A percentile compares a stretch with the other conserved stretches of the same genome.
phyloP scores from a whole-genome alignment of 75 land plant genomes.

The Azolla pinnata region DNA sequence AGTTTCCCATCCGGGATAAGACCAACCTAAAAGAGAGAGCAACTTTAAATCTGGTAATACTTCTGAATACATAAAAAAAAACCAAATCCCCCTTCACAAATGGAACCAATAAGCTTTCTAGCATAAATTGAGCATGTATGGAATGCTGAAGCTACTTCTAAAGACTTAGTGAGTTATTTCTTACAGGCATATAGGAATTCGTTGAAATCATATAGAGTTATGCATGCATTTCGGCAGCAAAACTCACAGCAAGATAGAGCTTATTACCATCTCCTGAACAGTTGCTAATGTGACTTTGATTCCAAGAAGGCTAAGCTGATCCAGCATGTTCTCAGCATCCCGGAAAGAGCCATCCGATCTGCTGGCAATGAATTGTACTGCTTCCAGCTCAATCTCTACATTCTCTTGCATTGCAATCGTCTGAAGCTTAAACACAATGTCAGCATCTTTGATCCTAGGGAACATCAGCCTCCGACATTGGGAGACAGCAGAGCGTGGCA shows the following conservation, averaged over 20 bases:
- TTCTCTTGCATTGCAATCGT: constrained; percentile 54
- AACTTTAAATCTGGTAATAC: too few relatives aligned
- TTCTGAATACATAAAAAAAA: too few relatives aligned
- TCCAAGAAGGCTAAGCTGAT: constrained; percentile 84
- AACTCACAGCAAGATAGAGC: too few relatives aligned
- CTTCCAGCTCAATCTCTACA: constrained; percentile 69
- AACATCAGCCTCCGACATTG: constrained; percentile 87
- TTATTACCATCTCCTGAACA: constrained; percentile 85
- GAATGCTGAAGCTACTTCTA: too few relatives aligned
- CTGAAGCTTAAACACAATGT: constrained; percentile 64
- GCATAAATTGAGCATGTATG: too few relatives aligned
- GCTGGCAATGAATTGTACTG: constrained; percentile 70
- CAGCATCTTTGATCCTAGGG: constrained; percentile 72
- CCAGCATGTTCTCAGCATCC: constrained; percentile 92
- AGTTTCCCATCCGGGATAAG: constrained; percentile 73
- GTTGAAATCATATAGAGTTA: too few relatives aligned
- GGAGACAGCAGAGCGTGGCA: constrained; percentile 72
- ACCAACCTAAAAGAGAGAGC: constrained; percentile 71
- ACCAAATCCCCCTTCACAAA: too few relatives aligned
- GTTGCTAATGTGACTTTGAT: constrained; percentile 54
- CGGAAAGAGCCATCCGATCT: constrained; percentile 83
- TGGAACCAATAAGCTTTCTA: too few relatives aligned
- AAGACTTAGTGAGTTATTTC: too few relatives aligned
- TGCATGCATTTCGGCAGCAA: too few relatives aligned
- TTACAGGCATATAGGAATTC: too few relatives aligned